Conservation (phyloP, 78 protist species). For the Acrasis kona region DNA sequence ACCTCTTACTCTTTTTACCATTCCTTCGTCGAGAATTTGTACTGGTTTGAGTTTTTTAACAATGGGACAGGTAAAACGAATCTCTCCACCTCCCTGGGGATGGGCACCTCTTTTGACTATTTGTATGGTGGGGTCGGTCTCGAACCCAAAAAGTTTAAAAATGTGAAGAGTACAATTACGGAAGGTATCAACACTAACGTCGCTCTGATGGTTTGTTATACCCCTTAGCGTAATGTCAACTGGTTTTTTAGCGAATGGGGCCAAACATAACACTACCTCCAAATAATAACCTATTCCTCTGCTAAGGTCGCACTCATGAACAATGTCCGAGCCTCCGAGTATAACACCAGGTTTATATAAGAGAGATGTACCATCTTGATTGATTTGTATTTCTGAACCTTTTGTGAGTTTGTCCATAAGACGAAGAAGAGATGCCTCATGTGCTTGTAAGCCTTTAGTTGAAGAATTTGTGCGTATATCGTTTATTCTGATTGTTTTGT, state of each 20-base stretch:
- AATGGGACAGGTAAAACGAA: slow-evolving; percentile 57
- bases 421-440: slow-evolving; percentile 41
- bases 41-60: slow-evolving; percentile 52
- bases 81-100: slow-evolving; percentile 89
- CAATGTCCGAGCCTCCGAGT: slow-evolving; percentile 36
- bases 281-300: slow-evolving; percentile 59
- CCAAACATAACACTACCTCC: slow-evolving; percentile 68
- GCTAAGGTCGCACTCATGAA: slow-evolving; percentile 29
- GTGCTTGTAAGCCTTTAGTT: slow-evolving; percentile 7
- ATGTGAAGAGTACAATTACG: slow-evolving; percentile 75
- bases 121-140: slow-evolving; percentile 40
- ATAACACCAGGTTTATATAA: slow-evolving; percentile 45
- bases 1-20: slow-evolving; percentile 82
- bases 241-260: slow-evolving; percentile 78
- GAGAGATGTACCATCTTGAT: slow-evolving; percentile 28
- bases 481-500: not conserved
- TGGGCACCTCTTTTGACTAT: slow-evolving; percentile 70
- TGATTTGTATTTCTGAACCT: slow-evolving; percentile 45
- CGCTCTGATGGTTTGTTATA: slow-evolving; percentile 65
- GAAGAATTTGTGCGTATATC: not conserved
- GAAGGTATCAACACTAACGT: slow-evolving; percentile 67
- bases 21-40: slow-evolving; percentile 55
- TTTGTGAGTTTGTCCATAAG: slow-evolving; percentile 48
- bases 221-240: slow-evolving; percentile 54
- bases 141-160: slow-evolving; percentile 73